phyloP scores from a whole-genome alignment of 768 basidiomycete genomes.

The Lactarius akahatsu region DNA sequence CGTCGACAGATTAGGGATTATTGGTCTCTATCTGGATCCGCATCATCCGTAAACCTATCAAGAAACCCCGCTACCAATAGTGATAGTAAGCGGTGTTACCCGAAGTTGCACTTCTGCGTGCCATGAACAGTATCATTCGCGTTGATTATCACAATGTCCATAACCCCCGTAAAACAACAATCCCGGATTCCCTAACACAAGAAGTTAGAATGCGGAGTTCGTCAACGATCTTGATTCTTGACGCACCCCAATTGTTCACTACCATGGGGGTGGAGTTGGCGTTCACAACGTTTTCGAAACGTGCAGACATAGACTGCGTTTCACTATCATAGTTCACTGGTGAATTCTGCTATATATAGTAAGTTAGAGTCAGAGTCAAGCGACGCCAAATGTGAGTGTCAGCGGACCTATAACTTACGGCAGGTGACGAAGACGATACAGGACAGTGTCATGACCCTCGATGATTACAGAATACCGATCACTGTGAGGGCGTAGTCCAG shows the following conservation, averaged over 20 bases:
- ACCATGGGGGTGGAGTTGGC: background rate
- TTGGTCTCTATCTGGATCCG: background rate
- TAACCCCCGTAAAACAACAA: background rate
- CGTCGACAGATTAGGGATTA: background rate
- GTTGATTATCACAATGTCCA: background rate
- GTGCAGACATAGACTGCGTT: background rate
- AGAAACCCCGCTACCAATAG: background rate
- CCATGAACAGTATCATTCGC: background rate
- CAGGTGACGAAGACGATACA: background rate
- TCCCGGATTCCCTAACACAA: background rate
- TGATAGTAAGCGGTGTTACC: background rate
- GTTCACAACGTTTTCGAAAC: background rate
- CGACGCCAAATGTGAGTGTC: background rate
- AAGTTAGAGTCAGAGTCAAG: background rate
- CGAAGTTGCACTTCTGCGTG: background rate
- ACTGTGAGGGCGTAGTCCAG: background rate
- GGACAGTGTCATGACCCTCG: background rate
- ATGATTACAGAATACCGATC: background rate
- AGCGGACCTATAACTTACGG: background rate
- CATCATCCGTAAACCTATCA: background rate
- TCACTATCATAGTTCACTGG: background rate
- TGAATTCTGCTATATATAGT: background rate
- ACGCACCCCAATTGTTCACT: background rate
- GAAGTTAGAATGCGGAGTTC: background rate
- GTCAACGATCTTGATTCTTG: background rate